These are phyloP conservation scores for Rosellinia necatrix DNA, from an alignment of 2,329 filamentous ascomycete species.

Conservation along the genomic window DNA sequence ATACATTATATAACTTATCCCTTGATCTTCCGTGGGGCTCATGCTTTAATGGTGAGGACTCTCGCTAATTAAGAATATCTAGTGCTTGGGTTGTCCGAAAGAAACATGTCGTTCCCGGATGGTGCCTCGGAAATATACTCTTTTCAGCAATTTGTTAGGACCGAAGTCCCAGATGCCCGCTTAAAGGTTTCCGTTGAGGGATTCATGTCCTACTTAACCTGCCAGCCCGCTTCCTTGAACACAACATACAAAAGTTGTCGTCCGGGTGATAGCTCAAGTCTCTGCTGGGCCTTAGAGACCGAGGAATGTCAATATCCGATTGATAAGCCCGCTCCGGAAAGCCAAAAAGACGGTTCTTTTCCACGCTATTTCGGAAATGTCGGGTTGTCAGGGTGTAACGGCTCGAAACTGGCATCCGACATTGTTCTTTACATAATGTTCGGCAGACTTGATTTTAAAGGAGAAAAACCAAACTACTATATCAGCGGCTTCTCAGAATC, in stretches of 20 bases:
- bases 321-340: too few relatives aligned
- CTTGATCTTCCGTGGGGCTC: too few relatives aligned
- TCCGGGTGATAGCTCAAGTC: too few relatives aligned
- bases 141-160: background rate
- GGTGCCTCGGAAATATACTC: background rate
- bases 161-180: background rate
- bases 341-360: too few relatives aligned
- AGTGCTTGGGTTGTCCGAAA: background rate
- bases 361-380: background rate
- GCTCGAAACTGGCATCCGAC: too few relatives aligned
- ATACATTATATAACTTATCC: too few relatives aligned
- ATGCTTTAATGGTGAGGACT: too few relatives aligned
- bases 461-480: too few relatives aligned
- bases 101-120: background rate
- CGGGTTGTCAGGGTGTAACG: background rate
- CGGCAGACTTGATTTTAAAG: too few relatives aligned
- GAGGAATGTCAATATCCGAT: background rate
- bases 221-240: background rate
- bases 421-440: background rate
- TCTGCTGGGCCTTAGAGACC: background rate
- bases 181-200: background rate
- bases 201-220: background rate
- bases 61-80: too few relatives aligned
- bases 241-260: background rate
- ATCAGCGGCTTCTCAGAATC: background rate